Evolutionary conservation across 306 rosid genomes (phyloP), one percentile per base, ranked within the genome.

Genomic region (Bauhinia variegata): DNA sequence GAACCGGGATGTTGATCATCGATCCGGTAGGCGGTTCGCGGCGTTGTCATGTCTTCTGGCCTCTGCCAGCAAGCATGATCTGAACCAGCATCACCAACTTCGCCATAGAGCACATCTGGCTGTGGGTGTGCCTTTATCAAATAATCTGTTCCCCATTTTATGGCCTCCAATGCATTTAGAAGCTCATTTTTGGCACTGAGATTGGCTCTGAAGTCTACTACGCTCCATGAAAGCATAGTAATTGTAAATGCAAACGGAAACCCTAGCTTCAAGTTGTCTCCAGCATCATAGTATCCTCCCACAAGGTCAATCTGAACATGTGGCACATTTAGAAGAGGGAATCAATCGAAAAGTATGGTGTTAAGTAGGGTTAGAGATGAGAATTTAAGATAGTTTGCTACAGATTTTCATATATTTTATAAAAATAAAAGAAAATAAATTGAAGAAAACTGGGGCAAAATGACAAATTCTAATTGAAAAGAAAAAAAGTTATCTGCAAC

Each of bases 251-350:
- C 95, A 70, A 90, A 38, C 4, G 96, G 89, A 58, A 90, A 83
- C 23, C 88, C 87, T 9, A 80, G 71, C 36, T 90, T 90, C 0
- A 78, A 43, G 14, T 87, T 87, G 80, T 89, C 91, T 28, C 91
- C 96, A 0, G 95, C 90, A 19, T 90, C 96, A 6, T 90, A 87
- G 54, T 90, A 87, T 15, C 96, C 96, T 2, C 96, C 96, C 5
- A 39, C 70, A 2, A 90, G 82, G 8, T 85, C 75, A 16, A 82
- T 63, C 80, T 87, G 44, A 13, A 23, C 28, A 23, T 23, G 28
- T 23, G 28, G 28, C 2, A 23, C 2, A 23, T 23, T 23, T 23
- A 23, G 2, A 23, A 23, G 28, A 23, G 28, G 2, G 28, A 23
- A 23, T 23, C 28, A 23, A 23, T 23, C 28, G 2, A 23, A 23